Evolutionary conservation across 2,329 filamentous ascomycete genomes (phyloP), one percentile per base, ranked within the genome.

Genomic region (Aureobasidium uvarum): DNA sequence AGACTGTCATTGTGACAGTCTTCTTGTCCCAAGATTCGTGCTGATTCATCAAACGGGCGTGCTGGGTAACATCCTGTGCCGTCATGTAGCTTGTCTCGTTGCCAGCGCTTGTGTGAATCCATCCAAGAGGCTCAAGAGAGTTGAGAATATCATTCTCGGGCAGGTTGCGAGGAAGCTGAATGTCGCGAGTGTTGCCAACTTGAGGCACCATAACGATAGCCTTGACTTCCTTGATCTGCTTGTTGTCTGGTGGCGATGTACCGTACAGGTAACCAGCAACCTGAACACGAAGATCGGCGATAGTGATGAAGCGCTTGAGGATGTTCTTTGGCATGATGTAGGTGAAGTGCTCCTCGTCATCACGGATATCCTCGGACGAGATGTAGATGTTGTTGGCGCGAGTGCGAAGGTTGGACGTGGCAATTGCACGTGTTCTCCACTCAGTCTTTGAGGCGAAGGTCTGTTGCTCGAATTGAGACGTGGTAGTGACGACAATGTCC

Each of bases 271-370:
- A 99, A 1, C 93, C 95, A 18, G 94, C 93, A 58, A 99, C 93
- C 78, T 99, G 95, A 16, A 98, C 93, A 55, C 96, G 90, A 65
- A 99, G 85, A 80, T 99, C 95, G 54, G 95, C 90, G 74, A 99
- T 96, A 28, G 91, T 95, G 80, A 99, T 98, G 83, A 99, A 99
- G 69, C 92, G 91, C 84, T 96, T 97, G 72, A 99, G 85, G 56
- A 99, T 89, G 77, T 99, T 99, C 85, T 98, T 99, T 0, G 95
- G 95, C 91, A 99, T 97, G 73, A 99, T 91, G 73, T 98, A 99
- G 0, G 94, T 99, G 74, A 91, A 89, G 72, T 88, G 85, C 45
- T 93, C 91, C 67, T 96, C 92, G 67, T 96, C 92, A 69, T 95
- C 86, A 63, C 92, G 90, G 70, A 94, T 90, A 75, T 98, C 95